These are phyloP conservation scores for Capronia americana DNA, from an alignment of 2,329 filamentous ascomycete species.

Conservation along the genomic window DNA sequence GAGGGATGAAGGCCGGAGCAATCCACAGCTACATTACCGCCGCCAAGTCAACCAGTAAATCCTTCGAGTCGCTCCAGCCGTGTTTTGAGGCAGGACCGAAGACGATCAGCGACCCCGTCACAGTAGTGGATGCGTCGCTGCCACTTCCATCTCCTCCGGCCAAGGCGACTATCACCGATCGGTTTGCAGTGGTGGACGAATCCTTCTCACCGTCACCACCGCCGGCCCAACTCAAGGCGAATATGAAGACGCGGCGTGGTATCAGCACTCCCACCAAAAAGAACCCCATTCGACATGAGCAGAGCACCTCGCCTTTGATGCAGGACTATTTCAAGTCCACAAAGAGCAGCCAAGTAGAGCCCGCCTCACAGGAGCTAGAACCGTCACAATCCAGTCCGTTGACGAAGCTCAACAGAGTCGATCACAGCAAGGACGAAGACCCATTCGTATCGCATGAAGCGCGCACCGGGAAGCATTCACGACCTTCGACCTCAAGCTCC, in stretches of 20 bases:
- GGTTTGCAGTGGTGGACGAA: not conserved
- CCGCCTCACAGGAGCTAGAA: not conserved
- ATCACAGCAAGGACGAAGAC: not conserved
- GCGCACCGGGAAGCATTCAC: conserved; percentile 17
- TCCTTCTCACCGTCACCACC: not conserved
- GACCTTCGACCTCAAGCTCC: conserved; percentile 26
- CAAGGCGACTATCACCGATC: not conserved
- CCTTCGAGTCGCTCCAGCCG: conserved; percentile 31
- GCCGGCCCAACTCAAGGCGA: conserved; percentile 3
- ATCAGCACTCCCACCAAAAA: conserved; percentile 19
- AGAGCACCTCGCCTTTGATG: conserved; percentile 18
- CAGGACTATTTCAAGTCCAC: conserved; percentile 28
- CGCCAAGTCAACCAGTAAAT: conserved; percentile 13
- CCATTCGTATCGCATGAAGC: conserved; percentile 5
- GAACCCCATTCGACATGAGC: not conserved
- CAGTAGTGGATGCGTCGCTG: not conserved
- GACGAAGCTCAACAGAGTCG: not conserved
- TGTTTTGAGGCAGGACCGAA: conserved; percentile 49
- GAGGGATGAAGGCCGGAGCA: conserved; percentile 29
- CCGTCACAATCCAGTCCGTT: not conserved
- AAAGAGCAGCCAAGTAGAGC: conserved; percentile 16
- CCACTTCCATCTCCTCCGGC: conserved; percentile 1
- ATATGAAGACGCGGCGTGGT: not conserved
- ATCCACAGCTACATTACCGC: conserved; percentile 24
- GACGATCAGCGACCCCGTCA: not conserved